phyloP scores from a whole-genome alignment of 2,329 filamentous ascomycete species.

The Trichoderma afroharzianum region DNA sequence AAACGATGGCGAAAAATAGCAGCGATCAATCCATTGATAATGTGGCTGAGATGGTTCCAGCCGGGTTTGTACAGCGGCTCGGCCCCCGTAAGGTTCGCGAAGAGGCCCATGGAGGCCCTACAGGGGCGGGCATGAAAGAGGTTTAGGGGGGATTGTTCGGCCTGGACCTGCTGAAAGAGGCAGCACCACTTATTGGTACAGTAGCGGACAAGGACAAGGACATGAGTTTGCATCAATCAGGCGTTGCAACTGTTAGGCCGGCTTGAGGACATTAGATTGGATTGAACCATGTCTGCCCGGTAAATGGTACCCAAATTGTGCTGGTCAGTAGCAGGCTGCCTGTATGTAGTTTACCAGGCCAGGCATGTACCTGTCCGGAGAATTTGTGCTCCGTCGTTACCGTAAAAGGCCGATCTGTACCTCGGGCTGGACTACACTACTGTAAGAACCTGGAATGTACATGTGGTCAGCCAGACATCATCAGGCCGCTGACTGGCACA shows the following conservation, averaged over 20 bases:
- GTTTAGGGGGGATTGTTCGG: neutral
- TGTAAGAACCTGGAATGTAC: no score
- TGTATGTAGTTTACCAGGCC: neutral
- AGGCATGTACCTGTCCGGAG: neutral
- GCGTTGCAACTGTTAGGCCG: neutral
- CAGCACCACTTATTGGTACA: neutral
- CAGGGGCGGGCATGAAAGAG: neutral
- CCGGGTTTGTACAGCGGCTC: constrained; percentile 11
- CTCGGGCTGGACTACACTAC: neutral
- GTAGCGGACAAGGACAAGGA: neutral
- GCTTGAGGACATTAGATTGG: neutral
- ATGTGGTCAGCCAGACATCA: neutral
- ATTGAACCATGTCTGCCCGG: neutral
- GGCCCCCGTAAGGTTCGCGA: constrained; percentile 17
- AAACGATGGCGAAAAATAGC: neutral
- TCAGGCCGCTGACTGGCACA: neutral
- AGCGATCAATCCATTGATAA: neutral
- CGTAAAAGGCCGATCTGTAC: neutral
- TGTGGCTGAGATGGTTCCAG: constrained; percentile 9
- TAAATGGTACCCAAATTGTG: neutral
- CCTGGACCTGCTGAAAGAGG: constrained; percentile 5
- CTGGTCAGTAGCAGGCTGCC: neutral
- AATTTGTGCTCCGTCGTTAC: neutral
- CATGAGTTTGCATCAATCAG: neutral
- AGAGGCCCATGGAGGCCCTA: neutral